phyloP scores from a whole-genome alignment of 805 yeast genomes.

The Suhomyces vadensis region DNA sequence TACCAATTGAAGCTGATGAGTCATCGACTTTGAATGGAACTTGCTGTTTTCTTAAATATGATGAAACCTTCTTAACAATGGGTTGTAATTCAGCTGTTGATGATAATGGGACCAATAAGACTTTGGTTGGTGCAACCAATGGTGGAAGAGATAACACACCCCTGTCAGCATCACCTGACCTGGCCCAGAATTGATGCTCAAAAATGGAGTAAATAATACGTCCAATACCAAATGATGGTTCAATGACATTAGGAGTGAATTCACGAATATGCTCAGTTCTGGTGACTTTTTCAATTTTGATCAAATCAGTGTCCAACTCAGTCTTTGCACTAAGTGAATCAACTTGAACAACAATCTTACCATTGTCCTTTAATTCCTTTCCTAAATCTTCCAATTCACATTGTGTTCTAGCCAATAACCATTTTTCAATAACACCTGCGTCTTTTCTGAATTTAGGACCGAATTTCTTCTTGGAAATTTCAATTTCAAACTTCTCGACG shows the following conservation, averaged over 20 bases:
- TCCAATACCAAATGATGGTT: slow-evolving; percentile 99
- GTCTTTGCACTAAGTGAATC: slow-evolving; percentile 64
- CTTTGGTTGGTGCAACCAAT: slow-evolving; percentile 96
- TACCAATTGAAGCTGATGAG: slow-evolving; percentile 96
- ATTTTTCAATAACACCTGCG: slow-evolving; percentile 87
- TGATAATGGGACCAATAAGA: slow-evolving; percentile 89
- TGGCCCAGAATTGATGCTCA: slow-evolving; percentile 93
- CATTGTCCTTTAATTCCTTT: slow-evolving; percentile 59
- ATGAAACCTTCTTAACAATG: slow-evolving; percentile 66
- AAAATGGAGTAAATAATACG: slow-evolving; percentile 90
- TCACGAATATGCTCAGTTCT: slow-evolving; percentile 91
- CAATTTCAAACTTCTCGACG: slow-evolving; percentile 82
- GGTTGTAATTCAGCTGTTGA: slow-evolving; percentile 79
- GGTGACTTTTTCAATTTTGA: slow-evolving; percentile 74
- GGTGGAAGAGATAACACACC: slow-evolving; percentile 90
- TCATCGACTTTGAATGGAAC: slow-evolving; percentile 96
- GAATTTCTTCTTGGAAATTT: slow-evolving; percentile 89
- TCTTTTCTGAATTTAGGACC: slow-evolving; percentile 98
- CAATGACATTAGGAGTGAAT: slow-evolving; percentile 94
- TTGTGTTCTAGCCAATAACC: slow-evolving; percentile 74
- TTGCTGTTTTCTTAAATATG: slow-evolving; percentile 71
- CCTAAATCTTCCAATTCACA: slow-evolving; percentile 79
- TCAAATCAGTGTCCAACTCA: slow-evolving; percentile 71
- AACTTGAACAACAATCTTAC: slow-evolving; percentile 65
- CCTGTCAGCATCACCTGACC: slow-evolving; percentile 88